These are phyloP conservation scores for Hyphodiscus hymeniophilus DNA, from an alignment of 495 filamentous ascomycete genomes.

Conservation along the genomic window DNA sequence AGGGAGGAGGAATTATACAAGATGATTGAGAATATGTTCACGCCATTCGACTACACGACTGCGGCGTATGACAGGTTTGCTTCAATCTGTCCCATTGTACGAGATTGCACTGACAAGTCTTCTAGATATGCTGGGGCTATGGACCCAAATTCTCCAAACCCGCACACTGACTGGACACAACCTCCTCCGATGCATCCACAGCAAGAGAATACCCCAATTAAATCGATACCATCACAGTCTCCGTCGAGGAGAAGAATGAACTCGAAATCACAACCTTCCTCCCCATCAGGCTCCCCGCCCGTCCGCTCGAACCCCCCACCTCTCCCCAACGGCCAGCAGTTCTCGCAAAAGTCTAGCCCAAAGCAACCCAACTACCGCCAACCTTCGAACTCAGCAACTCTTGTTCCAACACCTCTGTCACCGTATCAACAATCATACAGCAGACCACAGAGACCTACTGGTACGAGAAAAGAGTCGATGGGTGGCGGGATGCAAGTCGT, in stretches of 20 bases:
- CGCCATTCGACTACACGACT: slow-evolving; percentile 89
- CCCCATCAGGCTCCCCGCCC: slow-evolving; percentile 19
- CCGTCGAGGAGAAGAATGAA: slow-evolving; percentile 18
- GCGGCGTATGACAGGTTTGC: slow-evolving; percentile 57
- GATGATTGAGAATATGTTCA: slow-evolving; percentile 90
- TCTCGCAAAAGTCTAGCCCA: slow-evolving; percentile 23
- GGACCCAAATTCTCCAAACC: slow-evolving; percentile 17
- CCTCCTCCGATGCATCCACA: slow-evolving; percentile 21
- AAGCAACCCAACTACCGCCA: slow-evolving; percentile 8
- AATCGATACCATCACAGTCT: slow-evolving; percentile 23
- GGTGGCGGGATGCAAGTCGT: slow-evolving; percentile 87
- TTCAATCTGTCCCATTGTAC: background rate
- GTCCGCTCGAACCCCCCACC: slow-evolving; percentile 11
- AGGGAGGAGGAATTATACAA: slow-evolving; percentile 88
- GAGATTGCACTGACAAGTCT: slow-evolving; percentile 13
- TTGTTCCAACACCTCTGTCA: slow-evolving; percentile 29
- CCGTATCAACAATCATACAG: slow-evolving; percentile 42
- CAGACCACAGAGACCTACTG: slow-evolving; percentile 27
- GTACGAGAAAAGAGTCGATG: slow-evolving; percentile 60
- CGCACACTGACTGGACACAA: slow-evolving; percentile 12
- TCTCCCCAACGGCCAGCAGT: slow-evolving; percentile 11
- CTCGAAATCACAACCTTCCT: slow-evolving; percentile 12
- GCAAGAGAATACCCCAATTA: slow-evolving; percentile 12
- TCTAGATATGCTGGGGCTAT: slow-evolving; percentile 24
- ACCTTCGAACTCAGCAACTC: slow-evolving; percentile 20